Percentiles rank a stretch among this genome's conserved stretches.
phyloP scores from a whole-genome alignment of 2,329 filamentous ascomycete genomes.

The Exophiala aquamarina region DNA sequence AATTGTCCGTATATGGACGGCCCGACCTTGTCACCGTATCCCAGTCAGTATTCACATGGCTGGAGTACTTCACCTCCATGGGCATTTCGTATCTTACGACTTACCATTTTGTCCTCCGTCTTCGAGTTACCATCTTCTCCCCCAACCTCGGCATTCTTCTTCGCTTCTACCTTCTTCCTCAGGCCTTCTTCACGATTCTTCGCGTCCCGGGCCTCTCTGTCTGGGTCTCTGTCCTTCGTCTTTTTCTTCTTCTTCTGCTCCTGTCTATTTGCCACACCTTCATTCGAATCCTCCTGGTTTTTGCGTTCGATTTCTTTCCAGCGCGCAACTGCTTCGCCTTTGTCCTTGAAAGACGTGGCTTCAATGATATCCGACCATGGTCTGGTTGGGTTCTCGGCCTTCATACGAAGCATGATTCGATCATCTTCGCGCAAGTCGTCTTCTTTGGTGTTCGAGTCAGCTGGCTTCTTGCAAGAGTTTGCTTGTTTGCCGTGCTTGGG shows the following conservation, averaged over 20 bases:
- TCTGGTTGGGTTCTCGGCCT: constrained; percentile 19
- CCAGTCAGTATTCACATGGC: no score
- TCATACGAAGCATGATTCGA: constrained; percentile 28
- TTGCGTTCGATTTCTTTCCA: constrained; percentile 25
- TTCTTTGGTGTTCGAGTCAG: no score
- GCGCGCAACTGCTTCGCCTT: constrained; percentile 19
- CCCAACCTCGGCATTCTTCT: constrained; percentile 5
- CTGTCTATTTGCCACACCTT: constrained; percentile 9
- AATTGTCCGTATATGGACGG: background rate
- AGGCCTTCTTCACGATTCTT: constrained; percentile 10
- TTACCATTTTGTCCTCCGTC: no score
- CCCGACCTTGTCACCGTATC: no score
- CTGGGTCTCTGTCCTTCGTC: constrained; percentile 9
- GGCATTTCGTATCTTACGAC: no score
- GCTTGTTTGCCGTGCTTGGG: constrained; percentile 4
- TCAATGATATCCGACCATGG: constrained; percentile 28
- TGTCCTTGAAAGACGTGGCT: constrained; percentile 13
- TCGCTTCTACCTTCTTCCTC: constrained; percentile 7
- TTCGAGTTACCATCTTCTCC: background rate
- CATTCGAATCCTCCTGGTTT: constrained; percentile 10
- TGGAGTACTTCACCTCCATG: no score
- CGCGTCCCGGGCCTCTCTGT: background rate
- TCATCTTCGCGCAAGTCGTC: constrained; percentile 25
- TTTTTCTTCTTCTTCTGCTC: constrained; percentile 11
- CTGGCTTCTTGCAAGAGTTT: constrained; percentile 9